Evolutionary conservation across 768 basidiomycete genomes (phyloP).

Genomic region (Mycena alexandri): DNA sequence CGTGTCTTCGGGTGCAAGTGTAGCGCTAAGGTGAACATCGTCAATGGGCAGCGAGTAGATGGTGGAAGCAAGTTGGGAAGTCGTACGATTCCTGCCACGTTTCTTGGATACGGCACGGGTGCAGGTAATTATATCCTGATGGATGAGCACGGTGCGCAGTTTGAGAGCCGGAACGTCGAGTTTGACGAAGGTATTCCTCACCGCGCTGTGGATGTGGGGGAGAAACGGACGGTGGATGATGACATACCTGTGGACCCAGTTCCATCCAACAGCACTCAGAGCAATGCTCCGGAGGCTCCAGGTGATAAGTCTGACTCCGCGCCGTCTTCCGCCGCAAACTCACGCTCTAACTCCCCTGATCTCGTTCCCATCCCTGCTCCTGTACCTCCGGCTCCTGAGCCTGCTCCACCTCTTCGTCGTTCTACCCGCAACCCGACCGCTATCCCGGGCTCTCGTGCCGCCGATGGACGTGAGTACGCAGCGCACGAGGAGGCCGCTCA

Average conservation of each 20-base stretch:
- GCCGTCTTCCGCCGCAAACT: too few species aligned
- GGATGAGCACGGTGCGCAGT: slow-evolving; percentile 9
- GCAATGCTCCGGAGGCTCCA: slow-evolving; percentile 3
- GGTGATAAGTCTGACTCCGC: too few species aligned
- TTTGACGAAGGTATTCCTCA: slow-evolving; percentile 11
- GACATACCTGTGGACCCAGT: slow-evolving; percentile 4
- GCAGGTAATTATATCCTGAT: slow-evolving; percentile 9
- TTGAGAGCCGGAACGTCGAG: slow-evolving; percentile 14
- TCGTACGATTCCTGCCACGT: slow-evolving; percentile 4
- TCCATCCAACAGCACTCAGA: slow-evolving; percentile 11
- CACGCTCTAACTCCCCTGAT: neutral
- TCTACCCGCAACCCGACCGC: neutral
- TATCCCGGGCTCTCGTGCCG: too few species aligned
- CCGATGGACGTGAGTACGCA: too few species aligned
- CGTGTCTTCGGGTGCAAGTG: too few species aligned
- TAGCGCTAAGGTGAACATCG: slow-evolving; percentile 19
- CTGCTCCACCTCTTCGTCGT: slow-evolving; percentile 9
- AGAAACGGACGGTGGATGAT: neutral
- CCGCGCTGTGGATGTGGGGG: slow-evolving; percentile 12
- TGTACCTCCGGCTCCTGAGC: too few species aligned
- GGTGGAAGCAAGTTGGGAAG: neutral
- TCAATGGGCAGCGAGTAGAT: slow-evolving; percentile 11
- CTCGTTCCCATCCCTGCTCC: neutral
- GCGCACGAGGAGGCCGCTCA: too few species aligned
- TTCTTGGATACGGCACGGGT: slow-evolving; percentile 13